Conservation (phyloP, 257 asterid species). For the Ilex asprella region DNA sequence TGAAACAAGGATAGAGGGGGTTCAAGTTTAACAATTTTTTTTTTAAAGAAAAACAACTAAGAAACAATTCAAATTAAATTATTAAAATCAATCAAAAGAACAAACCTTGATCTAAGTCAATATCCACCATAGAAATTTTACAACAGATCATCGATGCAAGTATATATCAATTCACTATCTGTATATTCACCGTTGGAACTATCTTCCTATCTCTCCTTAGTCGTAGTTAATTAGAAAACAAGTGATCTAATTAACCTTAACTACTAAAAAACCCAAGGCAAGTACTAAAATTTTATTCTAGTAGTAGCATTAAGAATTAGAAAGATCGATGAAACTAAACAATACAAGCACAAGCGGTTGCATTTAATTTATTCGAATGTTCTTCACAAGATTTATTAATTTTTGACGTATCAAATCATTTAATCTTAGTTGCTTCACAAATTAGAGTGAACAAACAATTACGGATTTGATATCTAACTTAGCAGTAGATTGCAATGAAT, state of each 20-base stretch:
- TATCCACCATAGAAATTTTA: not conserved
- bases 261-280: not conserved
- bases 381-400: not conserved
- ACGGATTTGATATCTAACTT: no score
- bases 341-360: no score
- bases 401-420: not conserved
- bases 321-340: no score
- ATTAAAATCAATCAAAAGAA: not conserved
- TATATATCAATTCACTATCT: not conserved
- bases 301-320: no score
- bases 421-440: no score
- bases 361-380: not conserved
- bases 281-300: not conserved
- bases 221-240: no score
- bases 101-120: no score
- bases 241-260: not conserved
- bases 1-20: slow-evolving; percentile 1
- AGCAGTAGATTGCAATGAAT: no score
- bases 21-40: not conserved
- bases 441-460: no score
- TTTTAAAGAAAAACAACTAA: not conserved
- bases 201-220: not conserved
- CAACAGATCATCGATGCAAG: slow-evolving; percentile 1
- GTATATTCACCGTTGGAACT: not conserved
- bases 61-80: not conserved